Evolutionary conservation across 2,329 filamentous ascomycete genomes (phyloP), one percentile per base, ranked within the genome.

Genomic region (Didymella lethalis): DNA sequence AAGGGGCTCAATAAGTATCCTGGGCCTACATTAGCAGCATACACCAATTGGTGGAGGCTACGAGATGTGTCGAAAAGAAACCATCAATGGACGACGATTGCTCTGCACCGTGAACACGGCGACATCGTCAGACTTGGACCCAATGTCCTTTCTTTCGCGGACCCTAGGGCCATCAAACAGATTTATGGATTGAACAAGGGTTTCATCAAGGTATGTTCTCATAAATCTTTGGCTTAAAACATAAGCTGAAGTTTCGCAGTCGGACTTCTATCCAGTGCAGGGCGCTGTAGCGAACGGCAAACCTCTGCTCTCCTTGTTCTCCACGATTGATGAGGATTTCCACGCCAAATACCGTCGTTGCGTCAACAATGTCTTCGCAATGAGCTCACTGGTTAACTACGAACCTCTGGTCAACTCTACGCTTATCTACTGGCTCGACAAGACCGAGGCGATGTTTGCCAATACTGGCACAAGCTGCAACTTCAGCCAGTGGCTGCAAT

Each of bases 181-280:
- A 93, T 95, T 44, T 96, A 95, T 73, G 91, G 91, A 0, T 77
- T 94, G 43, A 94, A 93, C 74, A 93, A 93, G 76, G 90, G 90
- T 0, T 90, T 92, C 66, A 79, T 85, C 47, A 95, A 95, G 85
- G 90, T 90, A 76, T 47, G 75, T 61, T 16, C 32, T 20, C 8
- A 20, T 41, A 6, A 7, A 10, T 3, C 1, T 4, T 7, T 20
- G 16, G 6, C 12, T 8, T 8, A 11, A n/a, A 1, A 1, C n/a
- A 14, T 25, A 7, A 20, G 25, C 62, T 68, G n/a, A 68, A 38
- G 0, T n/a, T 31, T 4, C 4, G 7, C 52, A 91, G 88, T 92
- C 90, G 29, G 88, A 91, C 63, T 94, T 94, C 73, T 94, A 94
- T 70, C 85, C 90, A 0, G 89, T 93, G 3, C 91, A 93, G 72